Base-by-base conservation (phyloP, 495 filamentous ascomycete species). In the Schizothecium vesticola region DNA sequence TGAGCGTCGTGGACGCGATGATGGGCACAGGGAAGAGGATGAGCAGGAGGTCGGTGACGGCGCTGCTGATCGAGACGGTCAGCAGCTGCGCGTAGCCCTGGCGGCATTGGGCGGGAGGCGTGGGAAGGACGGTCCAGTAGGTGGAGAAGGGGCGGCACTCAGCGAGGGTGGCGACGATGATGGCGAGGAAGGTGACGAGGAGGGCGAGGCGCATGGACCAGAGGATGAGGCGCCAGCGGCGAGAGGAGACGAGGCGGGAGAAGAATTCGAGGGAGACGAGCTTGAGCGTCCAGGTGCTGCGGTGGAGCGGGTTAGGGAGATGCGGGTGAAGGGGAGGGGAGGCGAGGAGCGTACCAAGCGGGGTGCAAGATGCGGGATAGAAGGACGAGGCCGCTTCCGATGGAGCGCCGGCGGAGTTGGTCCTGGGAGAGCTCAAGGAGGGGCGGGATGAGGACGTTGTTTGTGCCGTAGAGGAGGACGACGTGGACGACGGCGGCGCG, bases 111-210 rank as follows among this genome's bases (percentile, higher is more conserved):
- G 89, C 87, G 26, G 92, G 92, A 10, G 95, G 93, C 72, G 97
- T 92, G 8, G 95, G 95, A 8, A 85, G 72, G 23, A 97, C 92
- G 75, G 96, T 92, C 93, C 93, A 97, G 82, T 96, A 94, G 75
- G 91, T 86, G 57, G 75, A 31, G 71, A 96, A 91, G 8, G 95
- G 93, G 29, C 86, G 88, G 76, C 95, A 99, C 80, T 97, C 94
- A 56, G 86, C 83, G 26, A 99, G 82, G 29, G 92, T 90, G 22
- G 90, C 86, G 72, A 97, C 86, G 60, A 97, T 76, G 22, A 94
- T 87, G 25, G 86, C 91, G 56, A 92, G 59, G 58, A 97, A 91
- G 23, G 94, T 96, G 4, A 82, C 79, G 29, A 82, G 78, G 1
- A 99, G 86, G 69, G 89, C 91, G 77, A 86, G 85, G 66, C 91